phyloP scores from a whole-genome alignment of 192 early-diverging fungal genomes.

The Obelidium mucronatum region DNA sequence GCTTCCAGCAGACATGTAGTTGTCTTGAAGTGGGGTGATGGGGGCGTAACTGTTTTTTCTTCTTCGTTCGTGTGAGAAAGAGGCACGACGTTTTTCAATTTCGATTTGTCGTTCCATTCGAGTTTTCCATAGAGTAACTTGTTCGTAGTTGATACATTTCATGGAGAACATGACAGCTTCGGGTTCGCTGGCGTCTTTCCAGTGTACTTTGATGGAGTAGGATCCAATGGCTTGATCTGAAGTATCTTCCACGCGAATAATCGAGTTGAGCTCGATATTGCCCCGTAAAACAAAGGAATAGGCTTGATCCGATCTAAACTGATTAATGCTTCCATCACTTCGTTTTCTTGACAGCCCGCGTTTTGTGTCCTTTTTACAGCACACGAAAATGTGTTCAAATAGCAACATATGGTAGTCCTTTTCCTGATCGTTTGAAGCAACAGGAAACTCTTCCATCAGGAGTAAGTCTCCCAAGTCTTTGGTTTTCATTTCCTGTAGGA shows the following conservation, averaged over 20 bases:
- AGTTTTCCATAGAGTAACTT: conserved; percentile 85
- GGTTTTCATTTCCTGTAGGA: conserved; percentile 67
- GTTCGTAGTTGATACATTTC: conserved; percentile 89
- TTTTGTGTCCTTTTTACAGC: conserved; percentile 82
- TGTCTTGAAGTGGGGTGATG: too few species aligned
- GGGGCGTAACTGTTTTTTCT: too few species aligned
- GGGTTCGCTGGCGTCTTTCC: conserved; percentile 72
- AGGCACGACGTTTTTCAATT: background rate
- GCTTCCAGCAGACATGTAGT: too few species aligned
- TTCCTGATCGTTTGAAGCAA: conserved; percentile 79
- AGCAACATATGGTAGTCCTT: conserved; percentile 86
- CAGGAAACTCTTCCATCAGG: conserved; percentile 87
- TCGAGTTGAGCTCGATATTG: conserved; percentile 83
- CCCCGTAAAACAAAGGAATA: conserved; percentile 69
- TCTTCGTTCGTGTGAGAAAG: too few species aligned
- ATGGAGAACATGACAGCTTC: conserved; percentile 88
- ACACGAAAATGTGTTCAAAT: conserved; percentile 92
- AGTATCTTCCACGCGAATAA: conserved; percentile 75
- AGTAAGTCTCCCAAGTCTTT: conserved; percentile 81
- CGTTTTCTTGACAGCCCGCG: background rate
- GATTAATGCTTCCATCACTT: background rate
- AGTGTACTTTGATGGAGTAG: conserved; percentile 76
- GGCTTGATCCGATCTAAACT: conserved; percentile 14
- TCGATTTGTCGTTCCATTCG: conserved; percentile 76
- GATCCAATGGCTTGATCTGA: conserved; percentile 42